These are phyloP conservation scores for Athelia psychrophila DNA, from an alignment of 1,284 basidiomycete species.

Conservation along the genomic window DNA sequence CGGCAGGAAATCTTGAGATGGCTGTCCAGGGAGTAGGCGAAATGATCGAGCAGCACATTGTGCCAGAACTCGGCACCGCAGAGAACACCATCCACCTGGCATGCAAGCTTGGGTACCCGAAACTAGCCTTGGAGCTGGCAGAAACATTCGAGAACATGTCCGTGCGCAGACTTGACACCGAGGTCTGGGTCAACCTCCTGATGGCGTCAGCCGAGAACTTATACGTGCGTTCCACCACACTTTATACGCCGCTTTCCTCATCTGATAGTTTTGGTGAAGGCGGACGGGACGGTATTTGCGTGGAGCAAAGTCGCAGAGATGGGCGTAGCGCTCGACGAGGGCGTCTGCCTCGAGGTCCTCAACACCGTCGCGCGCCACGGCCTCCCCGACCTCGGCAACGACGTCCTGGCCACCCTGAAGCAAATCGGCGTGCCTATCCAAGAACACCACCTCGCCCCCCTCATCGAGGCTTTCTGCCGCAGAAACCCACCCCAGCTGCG, in stretches of 20 bases:
- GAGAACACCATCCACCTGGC: conserved; percentile 49
- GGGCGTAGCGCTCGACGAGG: conserved; percentile 67
- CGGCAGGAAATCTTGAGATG: conserved; percentile 56
- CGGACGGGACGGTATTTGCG: conserved; percentile 58
- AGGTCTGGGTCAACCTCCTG: conserved; percentile 60
- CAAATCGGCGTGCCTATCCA: conserved; percentile 43
- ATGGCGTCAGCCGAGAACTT: conserved; percentile 51
- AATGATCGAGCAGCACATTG: conserved; percentile 43
- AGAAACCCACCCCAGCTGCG: conserved; percentile 40
- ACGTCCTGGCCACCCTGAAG: conserved; percentile 57
- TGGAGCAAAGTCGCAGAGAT: conserved; percentile 64
- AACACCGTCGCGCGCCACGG: conserved; percentile 73
- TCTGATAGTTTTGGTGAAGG: conserved; percentile 36
- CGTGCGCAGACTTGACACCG: conserved; percentile 47
- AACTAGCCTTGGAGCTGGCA: conserved; percentile 69
- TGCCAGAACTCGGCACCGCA: conserved; percentile 46
- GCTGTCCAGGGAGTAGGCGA: conserved; percentile 53
- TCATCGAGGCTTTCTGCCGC: conserved; percentile 62
- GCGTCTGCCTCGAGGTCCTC: conserved; percentile 65
- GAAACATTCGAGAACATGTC: conserved; percentile 53
- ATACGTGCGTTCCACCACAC: conserved; percentile 53
- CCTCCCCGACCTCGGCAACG: conserved; percentile 63
- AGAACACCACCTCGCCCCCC: conserved; percentile 70
- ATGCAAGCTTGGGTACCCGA: conserved; percentile 46
- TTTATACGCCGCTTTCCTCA: too few relatives aligned